Evolutionary conservation across 169 alveolate species (phyloP), one percentile per base, ranked within the genome.

Genomic region (Plasmodium vivax): DNA sequence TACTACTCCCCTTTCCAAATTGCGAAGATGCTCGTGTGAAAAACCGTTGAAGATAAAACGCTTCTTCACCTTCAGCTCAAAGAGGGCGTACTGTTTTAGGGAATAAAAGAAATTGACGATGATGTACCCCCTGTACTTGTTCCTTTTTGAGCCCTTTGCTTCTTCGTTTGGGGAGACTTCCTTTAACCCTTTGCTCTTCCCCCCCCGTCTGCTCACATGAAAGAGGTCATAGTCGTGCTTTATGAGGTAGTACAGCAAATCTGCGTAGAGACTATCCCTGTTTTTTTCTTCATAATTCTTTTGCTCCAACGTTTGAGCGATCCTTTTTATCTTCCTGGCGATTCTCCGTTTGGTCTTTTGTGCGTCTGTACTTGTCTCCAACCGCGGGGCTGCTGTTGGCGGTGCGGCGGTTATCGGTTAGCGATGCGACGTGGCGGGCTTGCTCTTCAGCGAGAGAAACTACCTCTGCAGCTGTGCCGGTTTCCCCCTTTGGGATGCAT

Each of bases 51-150:
- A 80, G 9, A 88, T 56, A 88, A 88, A 79, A 38, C 19, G 16
- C 34, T 88, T 88, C 83, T 88, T 77, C 16, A 27, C 12, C 51
- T 79, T 88, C 6, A 58, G 77, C 32, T 79, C 94, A 79, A 54
- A 88, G 30, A 79, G 45, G n/a, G 79, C 32, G 47, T 88, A 88
- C 83, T 88, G 90, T 88, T 80, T 88, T 36, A 79, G 34, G 43
- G 94, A 88, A 58, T 36, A 88, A 77, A 88, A 88, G 58, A 88
- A 88, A 30, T 88, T 88, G 30, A 73, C 71, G 43, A 88, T 88
- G 72, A 88, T 79, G 73, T 88, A 88, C 12, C 94, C 94, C 14
- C 19, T 23, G 41, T 88, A 88, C 47, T 79, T 54, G 27, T 36
- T 85, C 16, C 56, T 30, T 47, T 85, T 30, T 27, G 77, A 19